These are phyloP conservation scores for Iris pallida DNA, from an alignment of 116 monocot species.

Conservation along the genomic window DNA sequence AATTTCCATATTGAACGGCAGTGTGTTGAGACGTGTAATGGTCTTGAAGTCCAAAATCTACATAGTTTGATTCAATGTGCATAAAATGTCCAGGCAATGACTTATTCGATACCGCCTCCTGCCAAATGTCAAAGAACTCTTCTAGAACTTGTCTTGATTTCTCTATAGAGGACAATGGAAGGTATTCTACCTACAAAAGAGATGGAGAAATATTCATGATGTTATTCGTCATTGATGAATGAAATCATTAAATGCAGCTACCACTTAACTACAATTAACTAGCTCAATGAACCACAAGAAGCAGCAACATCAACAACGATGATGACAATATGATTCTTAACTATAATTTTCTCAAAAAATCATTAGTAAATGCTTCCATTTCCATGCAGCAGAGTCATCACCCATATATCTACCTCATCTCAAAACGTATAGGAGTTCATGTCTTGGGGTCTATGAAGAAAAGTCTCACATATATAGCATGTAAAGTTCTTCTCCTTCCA, in stretches of 20 bases:
- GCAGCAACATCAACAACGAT: too few relatives aligned
- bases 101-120: conserved; percentile 64
- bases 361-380: too few relatives aligned
- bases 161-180: conserved; percentile 78
- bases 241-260: too few relatives aligned
- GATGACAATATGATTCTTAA: too few relatives aligned
- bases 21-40: conserved; percentile 76
- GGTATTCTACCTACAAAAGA: conserved; percentile 74
- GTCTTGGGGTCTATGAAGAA: too few relatives aligned
- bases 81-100: conserved; percentile 86
- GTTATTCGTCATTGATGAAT: too few relatives aligned
- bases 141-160: conserved; percentile 73
- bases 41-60: conserved; percentile 76
- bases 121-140: conserved; percentile 87
- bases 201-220: not conserved
- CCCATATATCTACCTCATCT: too few relatives aligned
- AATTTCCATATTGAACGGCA: conserved; percentile 74
- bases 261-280: not conserved
- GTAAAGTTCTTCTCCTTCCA: too few relatives aligned
- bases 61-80: conserved; percentile 66
- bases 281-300: not conserved
- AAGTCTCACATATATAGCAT: too few relatives aligned
- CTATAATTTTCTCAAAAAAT: too few relatives aligned
- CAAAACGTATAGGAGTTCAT: too few relatives aligned
- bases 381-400: too few relatives aligned